Evolutionary conservation across 2,329 filamentous ascomycete species (phyloP).

Genomic region (Phialocephala sp.): DNA sequence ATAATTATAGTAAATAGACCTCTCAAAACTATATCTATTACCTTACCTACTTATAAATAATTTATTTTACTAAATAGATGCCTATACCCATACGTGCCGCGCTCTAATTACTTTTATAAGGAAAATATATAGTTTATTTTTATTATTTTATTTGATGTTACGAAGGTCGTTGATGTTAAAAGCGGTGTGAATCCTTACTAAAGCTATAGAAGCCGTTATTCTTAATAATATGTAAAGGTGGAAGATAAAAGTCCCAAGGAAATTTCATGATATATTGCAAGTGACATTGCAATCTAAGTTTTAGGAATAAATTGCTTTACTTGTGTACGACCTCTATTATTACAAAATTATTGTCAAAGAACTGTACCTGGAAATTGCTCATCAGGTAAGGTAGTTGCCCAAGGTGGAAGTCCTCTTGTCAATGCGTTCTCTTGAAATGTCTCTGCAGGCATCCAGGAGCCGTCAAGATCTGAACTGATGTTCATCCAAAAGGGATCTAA

Average conservation of each 20-base stretch:
- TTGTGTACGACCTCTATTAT: background rate
- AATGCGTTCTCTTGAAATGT: background rate
- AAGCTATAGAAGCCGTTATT: background rate
- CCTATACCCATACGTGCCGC: too few relatives aligned
- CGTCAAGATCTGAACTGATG: background rate
- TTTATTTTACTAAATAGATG: too few relatives aligned
- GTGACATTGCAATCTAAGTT: background rate
- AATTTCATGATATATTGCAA: background rate
- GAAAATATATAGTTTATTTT: too few relatives aligned
- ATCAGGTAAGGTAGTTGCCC: background rate
- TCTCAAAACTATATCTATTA: too few relatives aligned
- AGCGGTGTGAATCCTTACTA: background rate
- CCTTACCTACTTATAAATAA: too few relatives aligned
- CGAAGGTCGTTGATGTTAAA: background rate
- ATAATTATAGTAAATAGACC: too few relatives aligned
- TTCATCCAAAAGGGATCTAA: background rate
- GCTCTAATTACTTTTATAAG: too few relatives aligned
- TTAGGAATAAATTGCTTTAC: background rate
- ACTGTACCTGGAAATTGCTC: background rate
- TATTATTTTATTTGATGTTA: too few relatives aligned
- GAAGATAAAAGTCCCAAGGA: background rate
- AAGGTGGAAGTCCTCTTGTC: background rate
- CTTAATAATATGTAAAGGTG: background rate
- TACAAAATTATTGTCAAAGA: background rate
- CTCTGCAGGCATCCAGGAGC: constrained; percentile 3